Evolutionary conservation across 176 grass and related monocot species (phyloP), one percentile per base, ranked within the genome.

Genomic region (Zoysia japonica): DNA sequence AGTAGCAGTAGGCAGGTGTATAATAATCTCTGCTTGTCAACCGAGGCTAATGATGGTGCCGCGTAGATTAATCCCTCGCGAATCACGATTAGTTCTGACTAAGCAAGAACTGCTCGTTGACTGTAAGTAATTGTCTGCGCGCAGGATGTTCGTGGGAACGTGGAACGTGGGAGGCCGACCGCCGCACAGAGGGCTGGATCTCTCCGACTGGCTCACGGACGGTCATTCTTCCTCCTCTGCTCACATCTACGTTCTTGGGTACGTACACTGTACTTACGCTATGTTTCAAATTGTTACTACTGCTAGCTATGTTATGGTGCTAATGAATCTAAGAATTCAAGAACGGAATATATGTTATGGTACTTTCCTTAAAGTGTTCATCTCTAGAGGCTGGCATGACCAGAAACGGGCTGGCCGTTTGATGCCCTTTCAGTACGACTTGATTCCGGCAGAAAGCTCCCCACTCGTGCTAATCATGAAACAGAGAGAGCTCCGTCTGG

Each of bases 181-280:
- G 0, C 90, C 95, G 5, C 83, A 87, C 10, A 67, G 57, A 71
- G 88, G 74, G 43, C 67, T 92, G n/a, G 69, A 84, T 80, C 75
- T 98, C 57, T 78, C 76, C 0, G 88, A 89, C 20, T 98, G 95
- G 95, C 87, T 98, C 37, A 43, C 79, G 56, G 70, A 67, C 74
- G 62, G 66, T 5, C 48, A 78, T 50, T 16, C 68, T 36, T 71
- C 90, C 74, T 86, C 78, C 5, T 78, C 85, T 19, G 79, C 89
- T 72, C 88, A 94, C 85, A 52, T 98, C 78, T 94, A 94, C 60
- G 95, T 98, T 16, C 88, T 98, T 65, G 92, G 95, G 95, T 98
- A 82, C 5, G 68, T 72, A 43, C 28, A 6, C 16, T n/a, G 53
- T 19, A 57, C 9, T 28, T 28, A 28, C 28, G 28, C 28, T 28